Evolutionary conservation across 1,284 basidiomycete species (phyloP).

Genomic region (Tylopilus sp.): DNA sequence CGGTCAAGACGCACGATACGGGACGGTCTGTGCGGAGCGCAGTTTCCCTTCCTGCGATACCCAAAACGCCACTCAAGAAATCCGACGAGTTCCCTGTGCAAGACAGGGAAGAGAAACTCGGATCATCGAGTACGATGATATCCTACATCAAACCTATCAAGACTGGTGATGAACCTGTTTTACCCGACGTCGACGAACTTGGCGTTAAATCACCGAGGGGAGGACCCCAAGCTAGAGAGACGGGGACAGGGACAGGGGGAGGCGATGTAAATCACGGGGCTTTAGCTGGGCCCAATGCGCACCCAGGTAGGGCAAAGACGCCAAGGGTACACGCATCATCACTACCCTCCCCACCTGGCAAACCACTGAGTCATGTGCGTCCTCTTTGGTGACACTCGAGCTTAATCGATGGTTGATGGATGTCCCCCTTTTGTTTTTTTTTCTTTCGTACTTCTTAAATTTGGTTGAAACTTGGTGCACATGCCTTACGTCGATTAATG

Average conservation of each 20-base stretch:
- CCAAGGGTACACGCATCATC: constrained; percentile 31
- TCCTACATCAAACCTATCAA: constrained; percentile 50
- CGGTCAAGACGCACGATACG: constrained; percentile 30
- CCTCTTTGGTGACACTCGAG: constrained; percentile 57
- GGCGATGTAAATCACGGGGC: constrained; percentile 11
- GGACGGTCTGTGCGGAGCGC: constrained; percentile 29
- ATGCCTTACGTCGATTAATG: constrained; percentile 35
- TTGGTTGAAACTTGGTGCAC: constrained; percentile 23
- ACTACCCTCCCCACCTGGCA: constrained; percentile 46
- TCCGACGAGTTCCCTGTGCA: constrained; percentile 17
- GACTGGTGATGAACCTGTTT: constrained; percentile 42
- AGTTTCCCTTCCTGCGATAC: constrained; percentile 25
- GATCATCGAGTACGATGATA: constrained; percentile 49
- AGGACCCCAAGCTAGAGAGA: constrained; percentile 25
- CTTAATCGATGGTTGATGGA: constrained; percentile 34
- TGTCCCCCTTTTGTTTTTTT: neutral
- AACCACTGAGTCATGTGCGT: constrained; percentile 80
- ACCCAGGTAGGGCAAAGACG: constrained; percentile 19
- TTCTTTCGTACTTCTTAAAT: constrained; percentile 10
- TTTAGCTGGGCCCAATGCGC: constrained; percentile 17
- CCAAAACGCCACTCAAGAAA: constrained; percentile 30
- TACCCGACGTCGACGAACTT: constrained; percentile 53
- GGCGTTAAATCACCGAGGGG: constrained; percentile 44
- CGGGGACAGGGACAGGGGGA: neutral
- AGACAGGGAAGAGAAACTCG: constrained; percentile 32